phyloP scores from a whole-genome alignment of 139 green algal species.

The Pycnococcus provasolii region DNA sequence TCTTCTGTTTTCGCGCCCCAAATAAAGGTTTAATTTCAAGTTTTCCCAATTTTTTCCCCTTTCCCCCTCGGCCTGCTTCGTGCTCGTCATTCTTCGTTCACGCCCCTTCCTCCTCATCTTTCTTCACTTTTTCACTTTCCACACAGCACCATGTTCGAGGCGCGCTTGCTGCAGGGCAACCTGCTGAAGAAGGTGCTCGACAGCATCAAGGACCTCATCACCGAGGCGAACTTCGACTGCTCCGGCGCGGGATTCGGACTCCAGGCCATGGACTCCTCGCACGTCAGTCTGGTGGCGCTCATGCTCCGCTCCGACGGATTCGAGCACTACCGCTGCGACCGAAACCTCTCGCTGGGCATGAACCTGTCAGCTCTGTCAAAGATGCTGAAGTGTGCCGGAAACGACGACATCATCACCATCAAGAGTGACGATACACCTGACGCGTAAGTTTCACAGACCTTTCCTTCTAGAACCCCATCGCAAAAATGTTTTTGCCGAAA shows the following conservation, averaged over 20 bases:
- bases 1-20: no score
- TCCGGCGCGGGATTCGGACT: conserved; percentile 65
- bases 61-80: no score
- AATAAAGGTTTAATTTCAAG: no score
- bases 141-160: conserved; percentile 43
- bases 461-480: no score
- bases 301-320: conserved; percentile 79
- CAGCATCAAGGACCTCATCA: conserved; percentile 91
- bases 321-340: conserved; percentile 94
- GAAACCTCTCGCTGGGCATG: conserved; percentile 68
- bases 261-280: conserved; percentile 94
- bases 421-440: conserved; percentile 88
- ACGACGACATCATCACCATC: conserved; percentile 93
- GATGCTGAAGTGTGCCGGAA: conserved; percentile 94
- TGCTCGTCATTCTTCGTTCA: no score
- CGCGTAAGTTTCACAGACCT: neutral
- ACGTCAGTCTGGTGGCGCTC: conserved; percentile 85
- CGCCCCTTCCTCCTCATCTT: no score
- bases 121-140: neutral
- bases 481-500: no score
- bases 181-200: conserved; percentile 76
- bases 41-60: no score
- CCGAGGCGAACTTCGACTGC: conserved; percentile 96
- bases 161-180: conserved; percentile 36
- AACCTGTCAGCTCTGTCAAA: conserved; percentile 65